Percentiles rank a stretch among this genome's conserved stretches.
Evolutionary conservation across 2,329 filamentous ascomycete genomes (phyloP).

Genomic region (Alternaria panax): DNA sequence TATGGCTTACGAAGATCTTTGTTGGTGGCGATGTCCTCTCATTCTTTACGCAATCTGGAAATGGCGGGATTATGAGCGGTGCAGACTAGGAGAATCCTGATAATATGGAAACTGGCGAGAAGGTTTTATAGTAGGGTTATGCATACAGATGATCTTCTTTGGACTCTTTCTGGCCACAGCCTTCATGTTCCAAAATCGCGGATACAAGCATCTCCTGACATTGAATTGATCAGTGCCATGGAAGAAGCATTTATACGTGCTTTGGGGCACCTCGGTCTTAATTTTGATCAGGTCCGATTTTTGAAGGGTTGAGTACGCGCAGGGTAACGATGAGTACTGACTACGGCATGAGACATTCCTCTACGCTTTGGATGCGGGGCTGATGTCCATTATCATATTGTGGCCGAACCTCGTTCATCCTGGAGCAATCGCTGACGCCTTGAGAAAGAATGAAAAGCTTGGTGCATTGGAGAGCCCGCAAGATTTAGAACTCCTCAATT

Average conservation of each 20-base stretch:
- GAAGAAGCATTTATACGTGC: neutral
- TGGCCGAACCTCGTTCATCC: neutral
- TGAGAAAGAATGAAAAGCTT: too few relatives aligned
- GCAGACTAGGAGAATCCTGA: neutral
- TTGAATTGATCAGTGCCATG: neutral
- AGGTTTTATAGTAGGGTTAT: neutral
- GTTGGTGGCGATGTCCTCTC: conserved; percentile 54
- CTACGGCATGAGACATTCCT: neutral
- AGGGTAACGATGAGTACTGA: neutral
- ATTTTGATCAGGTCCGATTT: neutral
- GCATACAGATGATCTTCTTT: neutral
- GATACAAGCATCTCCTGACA: too few relatives aligned
- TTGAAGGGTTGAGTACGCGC: neutral
- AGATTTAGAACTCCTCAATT: too few relatives aligned
- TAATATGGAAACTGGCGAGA: neutral
- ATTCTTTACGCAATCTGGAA: conserved; percentile 56
- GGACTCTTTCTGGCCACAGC: neutral
- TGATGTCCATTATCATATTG: neutral
- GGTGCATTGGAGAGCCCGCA: too few relatives aligned
- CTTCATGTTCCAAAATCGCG: neutral
- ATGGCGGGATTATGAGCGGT: conserved; percentile 16
- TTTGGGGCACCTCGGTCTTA: neutral
- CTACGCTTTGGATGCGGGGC: neutral
- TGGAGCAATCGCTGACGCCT: too few relatives aligned
- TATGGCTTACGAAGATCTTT: conserved; percentile 52